phyloP scores from a whole-genome alignment of 2,329 filamentous ascomycete species.

The Calonectria multiphialidica region DNA sequence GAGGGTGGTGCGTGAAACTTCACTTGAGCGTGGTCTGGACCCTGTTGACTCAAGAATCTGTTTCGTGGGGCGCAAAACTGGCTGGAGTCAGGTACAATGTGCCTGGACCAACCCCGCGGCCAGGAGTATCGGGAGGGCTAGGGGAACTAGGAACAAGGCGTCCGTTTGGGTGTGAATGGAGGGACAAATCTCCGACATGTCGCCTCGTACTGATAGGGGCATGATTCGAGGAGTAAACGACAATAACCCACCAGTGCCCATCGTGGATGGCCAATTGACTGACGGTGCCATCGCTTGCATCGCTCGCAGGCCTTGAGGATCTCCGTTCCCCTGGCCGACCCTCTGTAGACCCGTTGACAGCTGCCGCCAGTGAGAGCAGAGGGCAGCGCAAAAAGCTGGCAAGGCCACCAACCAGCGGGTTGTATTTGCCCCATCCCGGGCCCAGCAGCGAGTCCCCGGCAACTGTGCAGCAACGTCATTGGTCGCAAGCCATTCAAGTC shows the following conservation, averaged over 20 bases:
- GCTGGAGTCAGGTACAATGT: background rate
- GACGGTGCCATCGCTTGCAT: slow-evolving; percentile 9
- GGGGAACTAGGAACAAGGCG: slow-evolving; percentile 8
- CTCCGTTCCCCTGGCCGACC: background rate
- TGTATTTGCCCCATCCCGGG: slow-evolving; percentile 17
- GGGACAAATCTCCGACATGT: background rate
- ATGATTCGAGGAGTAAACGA: background rate
- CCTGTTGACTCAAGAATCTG: slow-evolving; percentile 12
- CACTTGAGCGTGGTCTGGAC: background rate
- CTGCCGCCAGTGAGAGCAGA: background rate
- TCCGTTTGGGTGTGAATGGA: background rate
- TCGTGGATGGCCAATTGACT: slow-evolving; percentile 11
- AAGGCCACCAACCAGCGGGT: slow-evolving; percentile 35
- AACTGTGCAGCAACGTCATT: slow-evolving; percentile 28
- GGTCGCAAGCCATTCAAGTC: slow-evolving; percentile 23
- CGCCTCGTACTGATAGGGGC: background rate
- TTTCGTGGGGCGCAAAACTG: slow-evolving; percentile 21
- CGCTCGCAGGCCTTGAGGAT: background rate
- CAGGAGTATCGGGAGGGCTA: background rate
- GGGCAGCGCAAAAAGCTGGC: background rate
- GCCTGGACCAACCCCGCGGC: slow-evolving; percentile 10
- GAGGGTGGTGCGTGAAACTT: slow-evolving; percentile 6
- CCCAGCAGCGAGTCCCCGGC: slow-evolving; percentile 32
- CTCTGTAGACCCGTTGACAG: slow-evolving; percentile 5
- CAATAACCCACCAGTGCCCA: background rate